phyloP scores from a whole-genome alignment of 441 rosid species.

The Populus hybrid region DNA sequence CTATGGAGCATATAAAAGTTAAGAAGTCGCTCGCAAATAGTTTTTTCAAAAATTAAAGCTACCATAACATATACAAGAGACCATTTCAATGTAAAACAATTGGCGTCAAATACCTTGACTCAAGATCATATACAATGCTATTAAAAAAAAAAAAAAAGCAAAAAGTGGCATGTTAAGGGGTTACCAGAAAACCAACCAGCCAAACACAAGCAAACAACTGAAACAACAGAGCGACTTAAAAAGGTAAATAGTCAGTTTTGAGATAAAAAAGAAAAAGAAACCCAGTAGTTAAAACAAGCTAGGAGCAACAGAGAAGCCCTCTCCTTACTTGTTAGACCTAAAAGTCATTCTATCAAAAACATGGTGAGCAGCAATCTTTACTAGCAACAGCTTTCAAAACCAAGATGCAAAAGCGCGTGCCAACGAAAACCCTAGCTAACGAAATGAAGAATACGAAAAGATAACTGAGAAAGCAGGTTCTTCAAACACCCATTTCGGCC shows the following conservation, averaged over 20 bases:
- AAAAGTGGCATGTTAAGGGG: neutral
- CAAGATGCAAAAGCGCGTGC: neutral
- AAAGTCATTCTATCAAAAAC: conserved; percentile 19
- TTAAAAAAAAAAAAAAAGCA: neutral
- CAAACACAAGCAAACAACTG: neutral
- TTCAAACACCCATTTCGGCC: neutral
- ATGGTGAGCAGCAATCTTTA: conserved; percentile 6
- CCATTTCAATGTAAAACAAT: neutral
- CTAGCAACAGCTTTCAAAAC: neutral
- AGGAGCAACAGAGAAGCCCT: neutral
- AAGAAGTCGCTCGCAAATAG: neutral
- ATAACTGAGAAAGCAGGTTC: neutral
- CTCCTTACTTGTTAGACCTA: neutral
- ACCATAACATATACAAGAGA: neutral
- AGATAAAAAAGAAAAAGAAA: neutral
- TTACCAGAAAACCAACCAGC: neutral
- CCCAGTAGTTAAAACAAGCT: neutral
- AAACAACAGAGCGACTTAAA: neutral
- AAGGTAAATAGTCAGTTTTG: neutral
- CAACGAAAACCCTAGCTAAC: neutral
- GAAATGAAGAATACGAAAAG: neutral
- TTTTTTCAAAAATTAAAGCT: neutral
- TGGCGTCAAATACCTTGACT: neutral
- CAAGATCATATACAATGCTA: neutral
- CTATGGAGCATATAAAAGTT: neutral